Evolutionary conservation across 805 yeast genomes (phyloP).

Genomic region (Candida vartiovaarae): DNA sequence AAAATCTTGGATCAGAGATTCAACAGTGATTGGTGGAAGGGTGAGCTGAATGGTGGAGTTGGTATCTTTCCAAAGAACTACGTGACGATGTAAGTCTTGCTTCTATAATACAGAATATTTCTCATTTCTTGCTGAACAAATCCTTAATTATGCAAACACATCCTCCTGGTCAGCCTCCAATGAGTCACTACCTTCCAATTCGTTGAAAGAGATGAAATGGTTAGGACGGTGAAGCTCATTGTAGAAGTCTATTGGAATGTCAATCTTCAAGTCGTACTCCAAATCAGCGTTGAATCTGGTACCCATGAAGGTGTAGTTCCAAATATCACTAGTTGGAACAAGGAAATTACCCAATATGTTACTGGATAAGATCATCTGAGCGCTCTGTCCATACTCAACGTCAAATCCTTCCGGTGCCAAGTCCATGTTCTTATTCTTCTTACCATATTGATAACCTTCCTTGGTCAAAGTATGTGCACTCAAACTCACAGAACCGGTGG

Average conservation of each 20-base stretch:
- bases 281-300: slow-evolving; percentile 68
- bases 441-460: slow-evolving; percentile 79
- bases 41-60: slow-evolving; percentile 12
- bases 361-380: slow-evolving; percentile 71
- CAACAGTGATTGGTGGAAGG: slow-evolving; percentile 21
- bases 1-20: slow-evolving; percentile 24
- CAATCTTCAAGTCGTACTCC: slow-evolving; percentile 59
- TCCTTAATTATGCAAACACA: slow-evolving; percentile 36
- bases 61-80: slow-evolving; percentile 21
- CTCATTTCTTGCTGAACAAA: neutral
- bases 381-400: slow-evolving; percentile 47
- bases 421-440: slow-evolving; percentile 44
- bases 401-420: slow-evolving; percentile 63
- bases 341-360: slow-evolving; percentile 73
- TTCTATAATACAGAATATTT: too few species aligned
- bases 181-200: slow-evolving; percentile 39
- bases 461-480: slow-evolving; percentile 54
- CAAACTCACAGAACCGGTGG: slow-evolving; percentile 80
- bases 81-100: slow-evolving; percentile 2
- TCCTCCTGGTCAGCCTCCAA: slow-evolving; percentile 65
- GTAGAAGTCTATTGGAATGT: slow-evolving; percentile 75
- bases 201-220: slow-evolving; percentile 74
- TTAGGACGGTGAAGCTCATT: slow-evolving; percentile 83
- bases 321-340: slow-evolving; percentile 76
- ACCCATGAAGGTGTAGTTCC: slow-evolving; percentile 92